phyloP scores from a whole-genome alignment of 2,329 filamentous ascomycete genomes.

The Orbilia javanica region DNA sequence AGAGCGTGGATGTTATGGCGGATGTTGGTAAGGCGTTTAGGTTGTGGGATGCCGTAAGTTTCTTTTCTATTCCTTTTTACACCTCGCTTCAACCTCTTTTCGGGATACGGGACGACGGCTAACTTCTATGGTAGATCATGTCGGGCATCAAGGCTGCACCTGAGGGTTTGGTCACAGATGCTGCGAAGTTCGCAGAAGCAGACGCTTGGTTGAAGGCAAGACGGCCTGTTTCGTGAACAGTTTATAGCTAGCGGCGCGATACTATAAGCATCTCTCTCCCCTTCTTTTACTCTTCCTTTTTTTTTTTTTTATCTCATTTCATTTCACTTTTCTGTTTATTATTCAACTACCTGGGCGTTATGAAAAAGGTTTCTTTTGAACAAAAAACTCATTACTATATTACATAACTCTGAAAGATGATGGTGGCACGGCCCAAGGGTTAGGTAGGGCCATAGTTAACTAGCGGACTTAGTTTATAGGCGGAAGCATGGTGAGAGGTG shows the following conservation, averaged over 20 bases:
- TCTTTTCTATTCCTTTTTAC: neutral
- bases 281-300: neutral
- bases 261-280: neutral
- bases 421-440: neutral
- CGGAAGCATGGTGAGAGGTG: neutral
- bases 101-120: constrained; percentile 1
- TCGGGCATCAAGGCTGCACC: constrained; percentile 71
- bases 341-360: neutral
- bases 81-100: constrained; percentile 21
- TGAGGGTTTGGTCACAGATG: constrained; percentile 67
- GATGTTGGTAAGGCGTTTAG: constrained; percentile 74
- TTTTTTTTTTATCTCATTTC: neutral
- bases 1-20: constrained; percentile 69
- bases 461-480: neutral
- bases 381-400: neutral
- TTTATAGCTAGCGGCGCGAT: neutral
- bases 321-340: neutral
- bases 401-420: neutral
- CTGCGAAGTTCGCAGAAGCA: constrained; percentile 72
- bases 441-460: too few relatives aligned
- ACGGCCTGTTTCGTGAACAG: constrained; percentile 48
- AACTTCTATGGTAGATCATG: constrained; percentile 67
- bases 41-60: constrained; percentile 75
- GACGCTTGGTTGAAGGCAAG: constrained; percentile 71
- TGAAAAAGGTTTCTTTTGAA: neutral